A percentile compares a stretch with the other conserved stretches of the same genome.
Evolutionary conservation across 192 early-diverging fungal species (phyloP).

Genomic region (Backusella circina): DNA sequence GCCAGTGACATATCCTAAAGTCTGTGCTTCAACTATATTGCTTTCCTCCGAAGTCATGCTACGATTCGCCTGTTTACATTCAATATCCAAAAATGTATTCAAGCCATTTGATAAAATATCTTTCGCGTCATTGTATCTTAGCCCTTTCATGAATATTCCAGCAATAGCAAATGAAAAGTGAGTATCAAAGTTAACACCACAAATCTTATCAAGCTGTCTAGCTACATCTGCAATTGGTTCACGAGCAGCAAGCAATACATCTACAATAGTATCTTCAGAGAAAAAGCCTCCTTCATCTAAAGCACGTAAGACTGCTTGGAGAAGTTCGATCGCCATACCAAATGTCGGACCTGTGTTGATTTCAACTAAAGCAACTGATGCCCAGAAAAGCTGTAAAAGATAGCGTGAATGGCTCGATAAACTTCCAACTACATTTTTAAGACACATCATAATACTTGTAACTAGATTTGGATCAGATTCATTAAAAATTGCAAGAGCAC

Average conservation of each 20-base stretch:
- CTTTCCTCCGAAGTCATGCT: conserved; percentile 18
- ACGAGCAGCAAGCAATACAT: conserved; percentile 64
- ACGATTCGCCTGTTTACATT: conserved; percentile 42
- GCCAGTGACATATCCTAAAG: conserved; percentile 75
- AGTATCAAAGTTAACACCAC: conserved; percentile 75
- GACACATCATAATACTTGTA: conserved; percentile 78
- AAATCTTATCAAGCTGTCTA: conserved; percentile 59
- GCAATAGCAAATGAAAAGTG: conserved; percentile 85
- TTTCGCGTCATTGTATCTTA: conserved; percentile 71
- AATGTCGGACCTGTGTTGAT: conserved; percentile 78
- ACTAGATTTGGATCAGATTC: conserved; percentile 76
- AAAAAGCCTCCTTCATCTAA: conserved; percentile 69
- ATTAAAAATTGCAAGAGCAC: conserved; percentile 77
- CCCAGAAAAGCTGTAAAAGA: conserved; percentile 84
- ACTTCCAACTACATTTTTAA: conserved; percentile 78
- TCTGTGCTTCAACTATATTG: conserved; percentile 37
- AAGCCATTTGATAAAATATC: conserved; percentile 64
- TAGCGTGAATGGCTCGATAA: conserved; percentile 73
- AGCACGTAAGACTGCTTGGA: conserved; percentile 68
- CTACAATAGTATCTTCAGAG: conserved; percentile 56
- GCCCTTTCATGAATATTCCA: conserved; percentile 75
- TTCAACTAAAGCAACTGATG: conserved; percentile 78
- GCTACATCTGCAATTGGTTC: conserved; percentile 65
- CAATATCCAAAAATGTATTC: conserved; percentile 64
- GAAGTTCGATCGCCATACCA: conserved; percentile 58